Base-by-base conservation (phyloP, 176 grass and related monocot species). In the Cenchrus americanus region DNA sequence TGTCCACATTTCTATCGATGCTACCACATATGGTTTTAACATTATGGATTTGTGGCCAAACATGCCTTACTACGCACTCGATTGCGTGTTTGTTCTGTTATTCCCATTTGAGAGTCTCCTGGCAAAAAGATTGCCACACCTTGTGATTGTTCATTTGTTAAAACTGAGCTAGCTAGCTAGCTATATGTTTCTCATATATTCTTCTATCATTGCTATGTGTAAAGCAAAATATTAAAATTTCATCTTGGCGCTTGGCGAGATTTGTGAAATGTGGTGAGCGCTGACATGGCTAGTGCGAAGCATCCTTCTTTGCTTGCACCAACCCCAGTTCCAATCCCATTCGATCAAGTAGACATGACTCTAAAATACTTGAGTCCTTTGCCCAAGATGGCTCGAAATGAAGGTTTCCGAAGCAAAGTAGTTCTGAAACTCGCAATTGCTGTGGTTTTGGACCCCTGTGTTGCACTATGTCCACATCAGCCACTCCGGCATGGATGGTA, bases 11-110 rank as follows among this genome's bases (percentile, higher is more conserved):
- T 77, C 15, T 83, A 8, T 71, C 0, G 18, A 53, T 83, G 73
- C 66, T 78, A 55, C 66, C 13, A 5, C 64, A 37, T 46, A 83
- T 88, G 80, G 85, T 55, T 78, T 21, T 71, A 69, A 83, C 66
- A 55, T 69, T 57, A 50, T 65, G 74, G 34, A 83, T 77, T 49
- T 50, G 26, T 61, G 51, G 52, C 11, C 2, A 52, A 52, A 51
- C 22, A 10, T 73, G 47, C 23, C 70, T 30, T 71, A 14, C 10
- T 71, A 54, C 78, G 43, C 58, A 18, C 54, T 53, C 32, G 55
- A 44, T 75, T 53, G 11, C 3, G 12, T 26, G 59, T 43, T 82
- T 10, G 17, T 81, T 6, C 26, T 62, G 12, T 34, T 34, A 34
- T 34, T 34, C 32, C 32, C 32, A 70, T 62, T 14, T 8, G 12